Evolutionary conservation across 2,329 filamentous ascomycete genomes (phyloP).

Genomic region (Byssochlamys sp.): DNA sequence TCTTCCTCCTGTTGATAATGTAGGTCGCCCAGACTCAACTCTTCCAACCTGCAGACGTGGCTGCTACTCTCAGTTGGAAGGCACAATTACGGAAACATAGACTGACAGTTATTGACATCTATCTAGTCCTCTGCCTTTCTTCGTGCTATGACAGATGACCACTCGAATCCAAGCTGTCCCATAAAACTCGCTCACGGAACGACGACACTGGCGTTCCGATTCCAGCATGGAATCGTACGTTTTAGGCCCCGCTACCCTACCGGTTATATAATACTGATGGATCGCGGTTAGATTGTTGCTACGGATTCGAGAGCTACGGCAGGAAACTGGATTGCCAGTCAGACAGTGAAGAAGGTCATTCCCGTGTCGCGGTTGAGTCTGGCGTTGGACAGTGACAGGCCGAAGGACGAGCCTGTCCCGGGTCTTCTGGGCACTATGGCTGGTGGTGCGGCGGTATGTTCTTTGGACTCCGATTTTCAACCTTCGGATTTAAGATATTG

Average conservation of each 20-base stretch:
- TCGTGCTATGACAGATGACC: conserved; percentile 91
- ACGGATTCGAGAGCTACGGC: conserved; percentile 95
- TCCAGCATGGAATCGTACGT: conserved; percentile 76
- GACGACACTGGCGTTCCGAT: conserved; percentile 93
- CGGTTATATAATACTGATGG: not conserved
- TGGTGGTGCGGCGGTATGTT: conserved; percentile 75
- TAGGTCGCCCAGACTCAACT: conserved; percentile 39
- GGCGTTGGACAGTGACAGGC: conserved; percentile 25
- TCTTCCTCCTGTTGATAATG: conserved; percentile 83
- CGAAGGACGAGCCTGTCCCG: conserved; percentile 22
- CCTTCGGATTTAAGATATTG: not conserved
- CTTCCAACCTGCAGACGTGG: not conserved
- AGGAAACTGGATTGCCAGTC: conserved; percentile 97
- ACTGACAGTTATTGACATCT: conserved; percentile 3
- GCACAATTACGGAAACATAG: not conserved
- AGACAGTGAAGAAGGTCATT: conserved; percentile 99
- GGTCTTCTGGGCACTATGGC: conserved; percentile 90
- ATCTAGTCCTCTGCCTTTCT: conserved; percentile 80
- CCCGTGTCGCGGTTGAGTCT: conserved; percentile 32
- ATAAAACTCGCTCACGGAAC: conserved; percentile 99
- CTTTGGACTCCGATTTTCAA: not conserved
- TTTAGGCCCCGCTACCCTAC: not conserved
- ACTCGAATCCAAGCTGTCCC: conserved; percentile 88
- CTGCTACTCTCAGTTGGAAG: conserved; percentile 1
- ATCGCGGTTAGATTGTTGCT: conserved; percentile 60